Evolutionary conservation across 352 stramenopile genomes (phyloP), one percentile per base, ranked within the genome.

Genomic region (Phytophthora rubi): DNA sequence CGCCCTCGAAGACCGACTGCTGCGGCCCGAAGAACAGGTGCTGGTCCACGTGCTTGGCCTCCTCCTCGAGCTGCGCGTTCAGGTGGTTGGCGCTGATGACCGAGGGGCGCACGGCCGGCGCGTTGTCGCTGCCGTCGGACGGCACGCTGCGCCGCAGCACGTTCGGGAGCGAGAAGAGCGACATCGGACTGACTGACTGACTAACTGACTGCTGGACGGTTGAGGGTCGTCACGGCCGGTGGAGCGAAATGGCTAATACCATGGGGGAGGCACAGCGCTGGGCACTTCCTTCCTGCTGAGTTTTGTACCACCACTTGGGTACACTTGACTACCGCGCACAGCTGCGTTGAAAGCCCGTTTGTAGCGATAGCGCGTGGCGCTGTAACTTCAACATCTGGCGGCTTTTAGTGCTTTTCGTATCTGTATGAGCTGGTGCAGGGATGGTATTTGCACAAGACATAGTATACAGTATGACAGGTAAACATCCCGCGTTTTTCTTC

Each of bases 21-120:
- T 90, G 84, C 32, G 88, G 88, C 0, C 88, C 88, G 64, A 94
- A 96, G 74, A 96, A 96, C 2, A 94, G 53, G 65, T 94, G 86
- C 64, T 91, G 77, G 62, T 93, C 84, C 53, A 82, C 72, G 55
- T 75, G 63, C 66, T 87, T 82, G 63, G 79, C 79, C 52, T 94
- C 88, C 51, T 90, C 76, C 12, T 79, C 64, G 39, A 95, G 83
- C 66, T 93, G 79, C 63, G 81, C 78, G 71, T 95, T 95, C 62
- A 95, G 79, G 71, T 93, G 67, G 33, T 67, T 71, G 4, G 81
- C 71, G 69, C 81, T 91, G 16, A 91, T 71, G 42, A 95, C 72
- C 3, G 87, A 95, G 59, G 87, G 87, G 1, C 87, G 87, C 54
- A 84, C 59, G 28, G 79, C 75, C 4, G 59, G 44, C 21, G 72